Base-by-base conservation (phyloP, 441 rosid species). In the Croton laevigatus region DNA sequence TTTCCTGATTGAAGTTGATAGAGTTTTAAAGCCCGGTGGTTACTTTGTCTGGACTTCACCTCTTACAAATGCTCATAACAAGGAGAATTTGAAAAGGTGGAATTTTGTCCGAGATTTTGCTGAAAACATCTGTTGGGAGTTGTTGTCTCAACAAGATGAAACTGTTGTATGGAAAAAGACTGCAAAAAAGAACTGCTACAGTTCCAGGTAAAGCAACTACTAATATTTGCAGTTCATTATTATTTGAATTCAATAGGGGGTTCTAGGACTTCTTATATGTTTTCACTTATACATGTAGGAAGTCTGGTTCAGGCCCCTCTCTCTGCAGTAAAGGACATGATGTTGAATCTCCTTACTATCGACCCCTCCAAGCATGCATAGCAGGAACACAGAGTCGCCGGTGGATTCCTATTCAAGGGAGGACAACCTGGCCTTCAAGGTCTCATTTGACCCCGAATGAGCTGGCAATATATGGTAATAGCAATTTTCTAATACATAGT, bases 161-260 rank as follows among this genome's bases (percentile, higher is more conserved):
- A 96, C 99, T 63, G 96, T 88, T 74, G 85, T 90, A 32, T 96
- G 99, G 99, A 93, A 86, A 76, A 96, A 96, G 83, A 91, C 96
- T n/a, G 76, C 80, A 78, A 85, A 88, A 85, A 88, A 65, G 65
- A 82, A 71, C 73, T 96, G 99, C 78, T 90, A 96, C 66, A 78
- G 79, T 75, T 83, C 93, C 62, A 77, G 96, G 98, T 96, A 74
- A 80, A 93, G 57, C 69, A 42, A 45, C 63, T 77, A 10, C 34
- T 38, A 8, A 54, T 63, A 32, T 51, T 22, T 6, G 42, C 23
- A n/a, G 20, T 5, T 36, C 10, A 27, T 38, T 44, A 7, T 60
- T 48, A 19, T 20, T 34, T 32, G 49, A 20, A 16, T 58, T 59
- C 59, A 32, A 8, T 20, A 2, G 16, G 54, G 58, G 36, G n/a